Conservation (phyloP, 306 rosid genomes). For the Lathyrus oleraceus region DNA sequence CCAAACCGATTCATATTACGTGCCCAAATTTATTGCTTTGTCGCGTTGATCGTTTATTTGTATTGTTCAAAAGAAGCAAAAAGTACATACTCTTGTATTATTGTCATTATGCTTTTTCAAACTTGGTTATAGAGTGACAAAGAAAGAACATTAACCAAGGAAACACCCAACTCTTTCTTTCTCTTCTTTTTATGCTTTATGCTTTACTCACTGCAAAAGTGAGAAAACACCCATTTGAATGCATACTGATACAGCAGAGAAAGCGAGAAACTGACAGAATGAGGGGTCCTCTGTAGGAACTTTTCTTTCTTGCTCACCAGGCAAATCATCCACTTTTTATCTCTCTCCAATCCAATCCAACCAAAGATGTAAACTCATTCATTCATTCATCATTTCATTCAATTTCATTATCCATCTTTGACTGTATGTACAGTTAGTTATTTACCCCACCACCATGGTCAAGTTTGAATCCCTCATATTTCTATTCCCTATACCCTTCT, state of each 20-base stretch:
- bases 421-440: constrained; percentile 50
- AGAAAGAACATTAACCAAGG: constrained; percentile 51
- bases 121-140: constrained; percentile 38
- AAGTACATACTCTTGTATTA: constrained; percentile 38
- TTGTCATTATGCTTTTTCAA: constrained; percentile 40
- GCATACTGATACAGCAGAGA: constrained; percentile 24
- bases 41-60: constrained; percentile 36
- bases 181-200: constrained; percentile 55
- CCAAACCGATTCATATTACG: constrained; percentile 27
- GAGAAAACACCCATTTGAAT: constrained; percentile 43
- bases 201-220: constrained; percentile 49
- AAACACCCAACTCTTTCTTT: constrained; percentile 43
- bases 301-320: constrained; percentile 46
- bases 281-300: constrained; percentile 45
- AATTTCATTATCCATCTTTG: constrained; percentile 49
- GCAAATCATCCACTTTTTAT: constrained; percentile 40
- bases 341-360: constrained; percentile 28
- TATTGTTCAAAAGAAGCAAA: constrained; percentile 47
- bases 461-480: constrained; percentile 37
- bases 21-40: constrained; percentile 40
- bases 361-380: constrained; percentile 39
- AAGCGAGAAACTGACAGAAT: neutral
- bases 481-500: constrained; percentile 46
- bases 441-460: constrained; percentile 31
- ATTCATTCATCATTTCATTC: constrained; percentile 4